Evolutionary conservation across 2,329 filamentous ascomycete species (phyloP).

Genomic region (Ophiocordyceps robertsii): DNA sequence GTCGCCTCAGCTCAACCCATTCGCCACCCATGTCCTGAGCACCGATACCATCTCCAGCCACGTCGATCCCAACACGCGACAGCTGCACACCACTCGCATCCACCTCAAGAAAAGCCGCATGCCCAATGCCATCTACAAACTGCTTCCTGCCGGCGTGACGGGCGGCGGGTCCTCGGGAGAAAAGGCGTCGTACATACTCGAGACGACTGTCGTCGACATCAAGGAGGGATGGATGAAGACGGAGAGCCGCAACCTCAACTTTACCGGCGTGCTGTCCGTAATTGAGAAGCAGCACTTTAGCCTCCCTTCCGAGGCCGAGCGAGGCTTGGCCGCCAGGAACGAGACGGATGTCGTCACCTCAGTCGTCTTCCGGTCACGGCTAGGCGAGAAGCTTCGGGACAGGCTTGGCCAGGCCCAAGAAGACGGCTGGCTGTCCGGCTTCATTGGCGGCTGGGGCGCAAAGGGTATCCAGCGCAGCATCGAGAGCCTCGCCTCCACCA

Average conservation of each 20-base stretch:
- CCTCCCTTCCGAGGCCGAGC: constrained; percentile 16
- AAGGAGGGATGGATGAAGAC: constrained; percentile 73
- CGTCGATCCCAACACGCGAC: constrained; percentile 60
- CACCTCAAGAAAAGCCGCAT: constrained; percentile 73
- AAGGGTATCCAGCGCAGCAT: constrained; percentile 67
- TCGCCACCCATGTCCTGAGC: constrained; percentile 68
- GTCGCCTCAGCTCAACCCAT: constrained; percentile 56
- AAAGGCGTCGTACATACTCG: constrained; percentile 68
- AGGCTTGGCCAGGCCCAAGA: constrained; percentile 33
- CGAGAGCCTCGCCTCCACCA: constrained; percentile 63
- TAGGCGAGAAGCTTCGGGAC: constrained; percentile 55
- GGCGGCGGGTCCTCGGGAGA: constrained; percentile 45
- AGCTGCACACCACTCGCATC: constrained; percentile 64
- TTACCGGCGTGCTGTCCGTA: constrained; percentile 66
- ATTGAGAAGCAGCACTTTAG: constrained; percentile 63
- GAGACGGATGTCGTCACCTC: constrained; percentile 60
- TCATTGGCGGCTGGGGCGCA: constrained; percentile 47
- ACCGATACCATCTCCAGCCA: constrained; percentile 68
- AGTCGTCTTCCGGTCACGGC: constrained; percentile 57
- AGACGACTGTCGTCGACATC: constrained; percentile 67
- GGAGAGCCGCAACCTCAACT: constrained; percentile 70
- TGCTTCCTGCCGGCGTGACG: constrained; percentile 57
- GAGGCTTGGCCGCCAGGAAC: constrained; percentile 12
- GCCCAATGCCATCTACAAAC: constrained; percentile 59
- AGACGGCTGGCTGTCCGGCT: constrained; percentile 37